Evolutionary conservation across 768 basidiomycete species (phyloP), one percentile per base, ranked within the genome.

Genomic region (Termitomyces sp.): DNA sequence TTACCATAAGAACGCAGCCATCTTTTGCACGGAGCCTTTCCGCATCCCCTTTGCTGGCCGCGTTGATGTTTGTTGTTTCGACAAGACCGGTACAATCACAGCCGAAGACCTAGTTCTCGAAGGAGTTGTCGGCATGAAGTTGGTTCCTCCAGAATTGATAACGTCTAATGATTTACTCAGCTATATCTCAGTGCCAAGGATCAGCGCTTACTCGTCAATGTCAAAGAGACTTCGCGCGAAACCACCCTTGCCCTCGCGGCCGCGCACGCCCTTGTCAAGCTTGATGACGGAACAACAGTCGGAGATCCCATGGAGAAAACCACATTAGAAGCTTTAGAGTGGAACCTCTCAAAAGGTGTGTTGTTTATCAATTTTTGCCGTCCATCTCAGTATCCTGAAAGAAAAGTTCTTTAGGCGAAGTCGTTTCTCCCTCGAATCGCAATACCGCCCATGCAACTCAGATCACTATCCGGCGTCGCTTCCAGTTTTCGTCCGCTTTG

Each of bases 221-320:
- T 98, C 54, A 89, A 87, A 65, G 83, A 90, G 57, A 83, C 88
- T 6, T 76, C 82, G 1, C 79, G 83, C 51, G 87, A 93, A 63
- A 98, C 97, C 0, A 92, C 86, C 4, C 75, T 89, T 0, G 91
- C 93, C 62, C 85, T 99, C 24, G 96, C 96, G 22, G 87, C 95
- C 9, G 95, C 97, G 1, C 97, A 99, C 67, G 96, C 97, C 0
- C 78, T 99, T 12, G 97, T 98, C 41, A 81, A 90, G 49, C 80
- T 99, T 27, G 96, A 99, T 65, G 96, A 98, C 65, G 96, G 93
- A 9, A 88, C 88, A 1, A 76, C 95, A 39, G 95, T 98, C 45
- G 97, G 97, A 4, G 97, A 99, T 70, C 97, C 97, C 0, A 99
- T 99, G 97, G 97, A 99, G 74, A 95, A 95, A 76, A 95, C 92